Evolutionary conservation across 106 monocot genomes (phyloP), one percentile per base, ranked within the genome.

Genomic region (Apostasia shenzhenica): DNA sequence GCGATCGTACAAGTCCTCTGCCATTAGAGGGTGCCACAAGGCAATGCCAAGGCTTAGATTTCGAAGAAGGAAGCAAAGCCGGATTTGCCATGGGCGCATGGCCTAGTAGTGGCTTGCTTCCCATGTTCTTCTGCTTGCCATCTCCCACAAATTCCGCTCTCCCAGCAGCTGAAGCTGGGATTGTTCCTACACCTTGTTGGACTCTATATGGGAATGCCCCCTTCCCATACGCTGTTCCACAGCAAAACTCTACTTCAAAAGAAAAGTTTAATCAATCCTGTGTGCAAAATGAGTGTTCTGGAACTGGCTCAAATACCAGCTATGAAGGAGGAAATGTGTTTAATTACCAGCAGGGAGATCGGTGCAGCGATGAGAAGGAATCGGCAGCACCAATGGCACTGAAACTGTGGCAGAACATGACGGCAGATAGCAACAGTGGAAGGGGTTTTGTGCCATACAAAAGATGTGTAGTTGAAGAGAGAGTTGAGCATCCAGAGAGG

Each of bases 371-470:
- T 45, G 9, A 12, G 45, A 37, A 46, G 14, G 46, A 3, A 70
- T 59, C 47, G 26, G 41, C 12, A 75, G 72, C 45, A 43, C 4
- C 11, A 59, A 45, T 26, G 57, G 67, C 1, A 66, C 57, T 8
- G 45, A 51, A 9, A 66, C 13, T 5, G 41, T 53, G 5, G 59
- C 14, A 26, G 14, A 55, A 7, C 11, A 6, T 12, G 2, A 44
- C 5, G 5, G 12, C 57, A 58, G 4, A 58, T 13, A 52, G 14
- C 14, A 5, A 58, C 0, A 58, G 57, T 6, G n/a, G 10, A 2
- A 74, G 67, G 48, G 84, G 81, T 3, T 87, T 84, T 77, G 61
- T 87, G n/a, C 84, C 86, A 8, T 91, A 81, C 46, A 78, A 78
- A 58, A 78, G 78, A 54, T 78, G 85, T 45, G 63, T 53, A 2